Percentiles rank a stretch among this genome's conserved stretches.
Evolutionary conservation across 2,329 filamentous ascomycete genomes (phyloP).

Genomic region (Thelonectria rubi): DNA sequence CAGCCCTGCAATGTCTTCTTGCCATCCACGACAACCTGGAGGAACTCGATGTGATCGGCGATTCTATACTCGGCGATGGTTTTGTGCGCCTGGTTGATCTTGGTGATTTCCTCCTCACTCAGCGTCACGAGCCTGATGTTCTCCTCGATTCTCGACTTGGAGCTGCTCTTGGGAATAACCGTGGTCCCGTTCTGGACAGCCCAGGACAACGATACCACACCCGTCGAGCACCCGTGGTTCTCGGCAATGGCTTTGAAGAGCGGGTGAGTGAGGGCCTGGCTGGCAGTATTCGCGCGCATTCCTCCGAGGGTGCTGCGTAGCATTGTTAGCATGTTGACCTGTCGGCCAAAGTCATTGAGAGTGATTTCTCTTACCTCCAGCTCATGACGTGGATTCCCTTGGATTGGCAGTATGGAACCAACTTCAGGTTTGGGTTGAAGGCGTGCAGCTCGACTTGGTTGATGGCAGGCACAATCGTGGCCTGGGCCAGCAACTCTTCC

Average conservation of each 20-base stretch:
- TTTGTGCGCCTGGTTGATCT: conserved; percentile 10
- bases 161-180: conserved; percentile 18
- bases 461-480: conserved; percentile 12
- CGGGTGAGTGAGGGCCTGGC: conserved; percentile 4
- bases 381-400: conserved; percentile 21
- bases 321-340: neutral
- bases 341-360: no score
- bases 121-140: conserved; percentile 18
- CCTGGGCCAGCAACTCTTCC: neutral
- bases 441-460: conserved; percentile 20
- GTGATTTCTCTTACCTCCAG: conserved; percentile 11
- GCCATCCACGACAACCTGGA: conserved; percentile 16
- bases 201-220: conserved; percentile 12
- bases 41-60: neutral
- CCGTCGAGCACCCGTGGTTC: conserved; percentile 5
- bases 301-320: conserved; percentile 11
- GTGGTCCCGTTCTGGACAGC: conserved; percentile 15
- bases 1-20: conserved; percentile 13
- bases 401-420: conserved; percentile 10
- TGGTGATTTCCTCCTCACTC: conserved; percentile 4
- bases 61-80: neutral
- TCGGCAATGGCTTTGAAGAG: conserved; percentile 9
- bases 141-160: conserved; percentile 10
- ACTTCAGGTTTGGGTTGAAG: conserved; percentile 11
- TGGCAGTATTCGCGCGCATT: neutral